These are phyloP conservation scores for Hemisphaericaspora nanyangensis DNA, from an alignment of 805 yeast genomes.

Conservation along the genomic window DNA sequence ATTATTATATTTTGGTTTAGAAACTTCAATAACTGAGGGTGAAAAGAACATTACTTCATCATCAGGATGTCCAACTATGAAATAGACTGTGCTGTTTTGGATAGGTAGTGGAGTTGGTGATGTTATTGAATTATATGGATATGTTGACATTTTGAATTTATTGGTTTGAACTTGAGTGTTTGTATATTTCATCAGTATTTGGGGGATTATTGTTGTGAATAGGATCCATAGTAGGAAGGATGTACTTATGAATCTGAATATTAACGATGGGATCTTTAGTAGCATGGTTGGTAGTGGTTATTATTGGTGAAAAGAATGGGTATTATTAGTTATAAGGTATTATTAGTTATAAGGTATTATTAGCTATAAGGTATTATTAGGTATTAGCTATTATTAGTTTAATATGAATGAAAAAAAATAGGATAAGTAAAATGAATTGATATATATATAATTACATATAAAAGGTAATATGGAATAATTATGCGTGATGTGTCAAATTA, in stretches of 20 bases:
- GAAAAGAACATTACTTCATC: conserved; percentile 98
- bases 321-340: background rate
- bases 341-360: background rate
- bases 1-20: conserved; percentile 47
- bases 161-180: conserved; percentile 25
- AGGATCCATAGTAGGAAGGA: conserved; percentile 37
- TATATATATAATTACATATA: background rate
- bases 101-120: conserved; percentile 33
- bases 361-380: too few relatives aligned
- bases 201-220: conserved; percentile 39
- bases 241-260: conserved; percentile 13
- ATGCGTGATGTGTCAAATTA: too few relatives aligned
- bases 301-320: background rate
- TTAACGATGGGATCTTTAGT: conserved; percentile 7
- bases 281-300: conserved; percentile 2
- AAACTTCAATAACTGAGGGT: conserved; percentile 60
- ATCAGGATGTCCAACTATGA: conserved; percentile 92
- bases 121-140: conserved; percentile 36
- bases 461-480: too few relatives aligned
- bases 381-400: too few relatives aligned
- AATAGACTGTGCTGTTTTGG: conserved; percentile 36
- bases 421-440: background rate
- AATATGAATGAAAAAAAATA: too few relatives aligned
- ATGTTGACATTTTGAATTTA: conserved; percentile 18
- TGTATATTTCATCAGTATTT: conserved; percentile 24